Evolutionary conservation across 2,329 filamentous ascomycete species (phyloP).

Genomic region (Penicillium sp.): DNA sequence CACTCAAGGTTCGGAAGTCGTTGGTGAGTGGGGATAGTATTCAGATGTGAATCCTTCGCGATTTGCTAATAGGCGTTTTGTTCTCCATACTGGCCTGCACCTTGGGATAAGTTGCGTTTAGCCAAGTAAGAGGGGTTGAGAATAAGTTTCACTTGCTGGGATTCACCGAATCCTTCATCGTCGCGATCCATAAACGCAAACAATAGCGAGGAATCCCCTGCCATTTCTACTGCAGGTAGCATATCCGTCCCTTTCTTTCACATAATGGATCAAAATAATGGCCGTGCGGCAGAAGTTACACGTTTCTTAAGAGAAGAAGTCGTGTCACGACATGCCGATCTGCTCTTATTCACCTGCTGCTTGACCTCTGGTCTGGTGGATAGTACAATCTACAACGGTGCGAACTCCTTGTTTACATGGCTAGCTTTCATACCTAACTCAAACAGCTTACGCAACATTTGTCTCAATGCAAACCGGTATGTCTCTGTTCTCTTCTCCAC

Average conservation of each 20-base stretch:
- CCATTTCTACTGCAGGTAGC: background rate
- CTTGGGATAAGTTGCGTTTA: background rate
- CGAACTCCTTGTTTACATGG: background rate
- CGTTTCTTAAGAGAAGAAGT: conserved; percentile 21
- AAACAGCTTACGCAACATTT: conserved; percentile 44
- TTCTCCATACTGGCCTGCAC: background rate
- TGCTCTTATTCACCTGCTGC: conserved; percentile 29
- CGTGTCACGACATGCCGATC: conserved; percentile 23
- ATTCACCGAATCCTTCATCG: background rate
- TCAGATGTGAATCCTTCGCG: background rate
- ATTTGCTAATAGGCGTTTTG: background rate
- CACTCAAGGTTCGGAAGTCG: background rate
- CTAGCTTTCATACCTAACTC: background rate
- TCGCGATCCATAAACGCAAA: background rate
- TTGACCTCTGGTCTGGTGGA: conserved; percentile 29
- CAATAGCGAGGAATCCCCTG: background rate
- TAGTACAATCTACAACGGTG: conserved; percentile 33
- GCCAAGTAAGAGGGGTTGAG: background rate
- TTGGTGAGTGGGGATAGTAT: background rate
- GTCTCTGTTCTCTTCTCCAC: background rate
- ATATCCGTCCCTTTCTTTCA: background rate
- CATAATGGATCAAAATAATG: background rate
- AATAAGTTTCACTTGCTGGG: background rate
- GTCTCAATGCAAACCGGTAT: conserved; percentile 42
- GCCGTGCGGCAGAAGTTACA: conserved; percentile 5